Conservation (phyloP, 148 eudicot species). For the Mesembryanthemum crystallinum region DNA sequence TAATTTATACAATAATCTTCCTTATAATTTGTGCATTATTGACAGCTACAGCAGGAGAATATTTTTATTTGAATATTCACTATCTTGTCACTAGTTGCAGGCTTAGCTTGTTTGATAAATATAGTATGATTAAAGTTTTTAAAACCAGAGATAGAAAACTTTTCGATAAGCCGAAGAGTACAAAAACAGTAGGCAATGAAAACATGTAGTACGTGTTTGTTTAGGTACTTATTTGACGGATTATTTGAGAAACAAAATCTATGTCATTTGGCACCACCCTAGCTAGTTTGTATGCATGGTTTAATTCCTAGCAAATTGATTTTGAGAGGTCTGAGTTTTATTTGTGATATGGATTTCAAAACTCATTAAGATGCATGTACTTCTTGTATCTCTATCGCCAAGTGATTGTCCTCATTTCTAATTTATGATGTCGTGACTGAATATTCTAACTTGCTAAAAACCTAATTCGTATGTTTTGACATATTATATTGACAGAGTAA, state of each 20-base stretch:
- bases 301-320: neutral
- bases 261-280: neutral
- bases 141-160: neutral
- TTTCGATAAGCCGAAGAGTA: neutral
- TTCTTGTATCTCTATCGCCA: too few relatives aligned
- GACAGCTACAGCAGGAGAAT: neutral
- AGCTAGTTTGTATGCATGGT: neutral
- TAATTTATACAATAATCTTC: neutral
- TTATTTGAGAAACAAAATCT: neutral
- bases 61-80: neutral
- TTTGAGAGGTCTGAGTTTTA: neutral
- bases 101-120: neutral
- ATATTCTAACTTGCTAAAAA: too few relatives aligned
- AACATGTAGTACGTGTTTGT: neutral
- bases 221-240: neutral
- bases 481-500: too few relatives aligned
- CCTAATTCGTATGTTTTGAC: too few relatives aligned
- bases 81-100: constrained; percentile 9
- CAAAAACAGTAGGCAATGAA: neutral
- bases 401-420: too few relatives aligned
- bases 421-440: too few relatives aligned
- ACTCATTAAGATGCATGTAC: too few relatives aligned
- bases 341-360: too few relatives aligned
- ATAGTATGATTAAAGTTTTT: too few relatives aligned
- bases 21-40: neutral